These are phyloP conservation scores for Trichaptum fuscoviolaceum DNA, from an alignment of 768 basidiomycete species.

Conservation along the genomic window DNA sequence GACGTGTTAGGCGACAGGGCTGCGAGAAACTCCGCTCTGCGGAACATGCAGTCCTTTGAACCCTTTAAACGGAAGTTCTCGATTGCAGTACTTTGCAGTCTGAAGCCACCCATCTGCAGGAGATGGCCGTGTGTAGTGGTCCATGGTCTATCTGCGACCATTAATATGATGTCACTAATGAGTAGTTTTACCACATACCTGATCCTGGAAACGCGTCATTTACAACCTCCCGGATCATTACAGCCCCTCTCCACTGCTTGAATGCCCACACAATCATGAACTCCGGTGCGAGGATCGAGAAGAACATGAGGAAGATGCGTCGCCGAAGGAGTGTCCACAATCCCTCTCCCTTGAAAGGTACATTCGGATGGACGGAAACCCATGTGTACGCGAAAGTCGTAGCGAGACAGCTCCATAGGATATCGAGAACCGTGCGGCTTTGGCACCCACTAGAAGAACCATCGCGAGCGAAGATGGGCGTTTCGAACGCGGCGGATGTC, in stretches of 20 bases:
- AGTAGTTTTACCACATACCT: not conserved
- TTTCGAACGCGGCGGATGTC: not conserved
- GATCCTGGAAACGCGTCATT: not conserved
- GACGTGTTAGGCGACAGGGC: too few relatives aligned
- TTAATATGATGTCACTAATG: not conserved
- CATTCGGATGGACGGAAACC: slow-evolving; percentile 26
- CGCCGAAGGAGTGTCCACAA: slow-evolving; percentile 3
- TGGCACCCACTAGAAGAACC: not conserved
- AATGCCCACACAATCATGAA: slow-evolving; percentile 23
- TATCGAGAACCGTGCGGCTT: slow-evolving; percentile 9
- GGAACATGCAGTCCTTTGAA: too few relatives aligned
- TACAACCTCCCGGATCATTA: slow-evolving; percentile 37
- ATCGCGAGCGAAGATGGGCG: not conserved
- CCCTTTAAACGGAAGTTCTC: too few relatives aligned
- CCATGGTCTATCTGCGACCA: not conserved
- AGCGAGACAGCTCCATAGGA: slow-evolving; percentile 23
- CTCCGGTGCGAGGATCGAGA: slow-evolving; percentile 24
- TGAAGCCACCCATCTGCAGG: slow-evolving; percentile 3
- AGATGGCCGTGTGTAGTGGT: slow-evolving; percentile 6
- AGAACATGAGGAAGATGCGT: slow-evolving; percentile 16
- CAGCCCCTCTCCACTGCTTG: slow-evolving; percentile 13
- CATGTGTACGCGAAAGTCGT: slow-evolving; percentile 27
- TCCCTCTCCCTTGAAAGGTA: slow-evolving; percentile 17
- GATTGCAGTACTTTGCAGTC: not conserved
- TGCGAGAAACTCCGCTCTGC: not conserved